Evolutionary conservation across 2,329 filamentous ascomycete species (phyloP), one percentile per base, ranked within the genome.

Genomic region (Ceratocystis alfenasii): DNA sequence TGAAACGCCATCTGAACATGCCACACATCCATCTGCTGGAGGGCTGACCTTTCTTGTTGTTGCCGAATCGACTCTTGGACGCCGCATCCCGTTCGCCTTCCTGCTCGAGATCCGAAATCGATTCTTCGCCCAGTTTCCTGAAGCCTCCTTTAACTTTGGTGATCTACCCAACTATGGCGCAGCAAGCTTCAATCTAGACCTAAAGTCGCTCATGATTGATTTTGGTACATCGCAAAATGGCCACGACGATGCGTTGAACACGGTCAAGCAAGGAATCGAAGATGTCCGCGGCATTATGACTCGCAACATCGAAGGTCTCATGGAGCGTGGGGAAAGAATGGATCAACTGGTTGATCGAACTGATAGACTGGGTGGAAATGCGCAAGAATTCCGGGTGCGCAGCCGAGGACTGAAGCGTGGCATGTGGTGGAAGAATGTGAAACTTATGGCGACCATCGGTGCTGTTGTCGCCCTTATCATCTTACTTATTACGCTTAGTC

Each of bases 371-470:
- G 94, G 93, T 15, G 90, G 89, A 33, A 94, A 86, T 74, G 91
- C 94, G 64, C 81, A 87, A 71, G 94, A 99, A 74, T 99, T 99
- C 74, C 81, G 94, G 64, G 87, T 97, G 20, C 82, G 93, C 70
- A 95, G 89, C 74, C 80, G 91, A 30, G 91, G 90, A 0, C 76
- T 99, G 71, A 89, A 94, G 78, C 83, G 95, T 73, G 83, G 87
- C 76, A 97, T 99, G 94, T 99, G 94, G 94, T 97, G 93, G 93
- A 97, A 97, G 86, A 97, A 99, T 75, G 83, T 95, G 59, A 95
- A 95, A 79, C 77, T 99, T 70, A 96, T 97, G 91, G 87, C 84
- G 5, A 68, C 61, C 4, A 68, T 68, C 60, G 60, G 48, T 20
- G 64, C 59, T 5, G 75, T 99, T 71, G 73, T 92, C 68, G 80